Evolutionary conservation across 345 rosid species (phyloP).

Genomic region (Eucalyptus coolabah): DNA sequence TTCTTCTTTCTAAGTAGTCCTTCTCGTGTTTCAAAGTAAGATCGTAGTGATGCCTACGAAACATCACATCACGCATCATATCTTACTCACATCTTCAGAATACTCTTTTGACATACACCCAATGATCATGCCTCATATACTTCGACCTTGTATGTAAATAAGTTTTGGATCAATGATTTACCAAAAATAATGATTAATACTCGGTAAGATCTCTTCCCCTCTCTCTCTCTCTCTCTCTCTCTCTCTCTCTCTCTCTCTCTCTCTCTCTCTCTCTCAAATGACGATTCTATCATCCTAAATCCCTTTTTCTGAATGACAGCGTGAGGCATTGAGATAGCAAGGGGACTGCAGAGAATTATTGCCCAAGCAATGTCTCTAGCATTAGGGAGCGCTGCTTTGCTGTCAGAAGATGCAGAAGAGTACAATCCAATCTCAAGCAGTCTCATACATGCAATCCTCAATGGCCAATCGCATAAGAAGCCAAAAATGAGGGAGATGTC

Average conservation of each 20-base stretch:
- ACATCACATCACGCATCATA: too few relatives aligned
- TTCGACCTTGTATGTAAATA: not conserved
- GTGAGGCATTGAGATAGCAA: not conserved
- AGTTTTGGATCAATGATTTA: not conserved
- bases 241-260: not conserved
- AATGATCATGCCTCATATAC: not conserved
- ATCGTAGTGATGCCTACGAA: too few relatives aligned
- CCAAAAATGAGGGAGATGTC: not conserved
- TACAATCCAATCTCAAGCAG: fast-evolving
- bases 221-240: not conserved
- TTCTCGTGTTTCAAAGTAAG: not conserved
- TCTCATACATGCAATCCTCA: not conserved
- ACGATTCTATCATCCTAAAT: not conserved
- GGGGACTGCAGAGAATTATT: not conserved
- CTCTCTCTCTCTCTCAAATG: not conserved
- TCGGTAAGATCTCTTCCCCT: not conserved
- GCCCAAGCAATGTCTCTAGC: not conserved
- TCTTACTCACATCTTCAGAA: too few relatives aligned
- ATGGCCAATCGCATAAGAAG: not conserved
- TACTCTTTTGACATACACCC: too few relatives aligned
- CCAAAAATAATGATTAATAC: not conserved
- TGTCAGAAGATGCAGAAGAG: too few relatives aligned
- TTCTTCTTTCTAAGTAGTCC: not conserved
- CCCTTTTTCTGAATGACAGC: not conserved
- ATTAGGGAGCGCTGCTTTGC: not conserved